phyloP scores from a whole-genome alignment of 345 rosid species.

The Euphorbia peplus region DNA sequence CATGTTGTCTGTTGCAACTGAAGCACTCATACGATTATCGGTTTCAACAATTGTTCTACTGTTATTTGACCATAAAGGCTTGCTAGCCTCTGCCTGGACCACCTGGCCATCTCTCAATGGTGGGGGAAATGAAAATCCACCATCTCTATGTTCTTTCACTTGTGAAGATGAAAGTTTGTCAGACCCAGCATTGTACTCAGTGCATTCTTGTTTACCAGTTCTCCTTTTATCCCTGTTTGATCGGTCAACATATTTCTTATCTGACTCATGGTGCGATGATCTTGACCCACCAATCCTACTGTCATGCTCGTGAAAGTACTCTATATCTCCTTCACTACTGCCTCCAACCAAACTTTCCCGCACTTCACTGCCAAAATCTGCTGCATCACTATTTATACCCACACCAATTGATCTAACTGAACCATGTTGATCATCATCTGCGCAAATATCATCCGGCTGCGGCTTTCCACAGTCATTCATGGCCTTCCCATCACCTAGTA shows the following conservation, averaged over 20 bases:
- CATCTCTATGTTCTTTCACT: slow-evolving; percentile 54
- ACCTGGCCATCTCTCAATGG: slow-evolving; percentile 54
- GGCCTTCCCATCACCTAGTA: slow-evolving; percentile 55
- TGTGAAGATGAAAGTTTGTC: slow-evolving; percentile 44
- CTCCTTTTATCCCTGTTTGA: slow-evolving; percentile 45
- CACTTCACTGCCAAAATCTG: slow-evolving; percentile 88
- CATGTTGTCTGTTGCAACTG: slow-evolving; percentile 64
- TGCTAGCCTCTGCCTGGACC: slow-evolving; percentile 55
- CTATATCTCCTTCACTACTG: slow-evolving; percentile 87
- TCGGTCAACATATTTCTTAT: slow-evolving; percentile 51
- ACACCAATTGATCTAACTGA: slow-evolving; percentile 98
- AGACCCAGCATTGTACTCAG: slow-evolving; percentile 39
- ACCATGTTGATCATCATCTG: slow-evolving; percentile 85
- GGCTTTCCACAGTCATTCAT: slow-evolving; percentile 46
- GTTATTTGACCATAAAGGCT: slow-evolving; percentile 63
- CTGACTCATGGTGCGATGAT: slow-evolving; percentile 43
- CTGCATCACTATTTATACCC: slow-evolving; percentile 89
- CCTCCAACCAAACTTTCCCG: slow-evolving; percentile 92
- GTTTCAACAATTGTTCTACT: slow-evolving; percentile 46
- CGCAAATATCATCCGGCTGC: slow-evolving; percentile 51
- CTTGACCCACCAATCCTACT: slow-evolving; percentile 50
- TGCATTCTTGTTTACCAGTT: slow-evolving; percentile 41
- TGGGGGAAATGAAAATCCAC: slow-evolving; percentile 75
- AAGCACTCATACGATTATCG: slow-evolving; percentile 49
- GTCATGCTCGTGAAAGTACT: slow-evolving; percentile 69